These are phyloP conservation scores for Sporisorium graminicola DNA, from an alignment of 1,284 basidiomycete species.

Conservation along the genomic window DNA sequence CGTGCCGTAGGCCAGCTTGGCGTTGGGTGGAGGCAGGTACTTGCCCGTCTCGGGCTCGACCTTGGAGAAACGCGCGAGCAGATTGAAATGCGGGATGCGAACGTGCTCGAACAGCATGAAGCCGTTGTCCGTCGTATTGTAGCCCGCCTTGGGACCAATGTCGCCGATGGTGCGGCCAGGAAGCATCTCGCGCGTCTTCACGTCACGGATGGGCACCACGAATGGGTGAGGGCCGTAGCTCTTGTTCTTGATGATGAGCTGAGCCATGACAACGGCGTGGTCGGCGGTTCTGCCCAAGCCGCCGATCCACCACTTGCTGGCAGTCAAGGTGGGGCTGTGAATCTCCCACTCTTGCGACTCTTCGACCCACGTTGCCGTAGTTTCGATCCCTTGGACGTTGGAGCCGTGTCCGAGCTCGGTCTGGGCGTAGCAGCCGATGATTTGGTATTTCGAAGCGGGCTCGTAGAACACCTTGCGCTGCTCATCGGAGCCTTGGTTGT, in stretches of 20 bases:
- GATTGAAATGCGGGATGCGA: slow-evolving; percentile 70
- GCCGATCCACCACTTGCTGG: slow-evolving; percentile 69
- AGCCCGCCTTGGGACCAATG: slow-evolving; percentile 70
- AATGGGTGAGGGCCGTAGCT: slow-evolving; percentile 70
- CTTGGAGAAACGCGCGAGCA: slow-evolving; percentile 68
- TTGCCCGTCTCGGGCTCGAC: slow-evolving; percentile 66
- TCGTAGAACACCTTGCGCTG: slow-evolving; percentile 62
- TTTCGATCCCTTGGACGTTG: slow-evolving; percentile 64
- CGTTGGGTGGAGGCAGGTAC: slow-evolving; percentile 55
- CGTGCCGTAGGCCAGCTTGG: slow-evolving; percentile 61
- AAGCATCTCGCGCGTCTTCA: slow-evolving; percentile 69
- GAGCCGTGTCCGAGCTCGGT: slow-evolving; percentile 65
- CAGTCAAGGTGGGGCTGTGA: slow-evolving; percentile 56
- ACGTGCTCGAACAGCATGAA: slow-evolving; percentile 63
- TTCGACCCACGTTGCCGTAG: slow-evolving; percentile 58
- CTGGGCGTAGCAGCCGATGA: slow-evolving; percentile 65
- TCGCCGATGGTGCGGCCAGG: slow-evolving; percentile 69
- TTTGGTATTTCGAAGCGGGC: slow-evolving; percentile 56
- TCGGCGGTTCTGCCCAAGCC: slow-evolving; percentile 70
- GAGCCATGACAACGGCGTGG: slow-evolving; percentile 71
- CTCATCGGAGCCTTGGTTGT: slow-evolving; percentile 62
- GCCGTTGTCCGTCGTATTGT: slow-evolving; percentile 70
- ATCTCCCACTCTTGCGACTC: slow-evolving; percentile 59
- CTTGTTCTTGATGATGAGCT: slow-evolving; percentile 69
- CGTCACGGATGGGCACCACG: slow-evolving; percentile 70